Evolutionary conservation across 495 filamentous ascomycete genomes (phyloP), one percentile per base, ranked within the genome.

Genomic region (Penicillium bovifimosum): DNA sequence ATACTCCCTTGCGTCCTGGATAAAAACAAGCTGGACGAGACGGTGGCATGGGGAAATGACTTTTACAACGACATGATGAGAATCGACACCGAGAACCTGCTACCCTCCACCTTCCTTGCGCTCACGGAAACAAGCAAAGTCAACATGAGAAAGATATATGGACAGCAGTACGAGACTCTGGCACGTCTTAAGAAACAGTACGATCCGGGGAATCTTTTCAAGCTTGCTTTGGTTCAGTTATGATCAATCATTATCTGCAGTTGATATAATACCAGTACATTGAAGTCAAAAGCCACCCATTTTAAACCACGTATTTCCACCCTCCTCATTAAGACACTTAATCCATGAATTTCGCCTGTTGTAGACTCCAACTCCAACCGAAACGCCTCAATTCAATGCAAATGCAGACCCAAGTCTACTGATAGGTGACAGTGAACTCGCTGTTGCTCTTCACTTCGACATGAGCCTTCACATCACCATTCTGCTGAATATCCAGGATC

Each of bases 401-500:
- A 41, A 52, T 46, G 36, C 45, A 54, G 18, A 9, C 17, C 4
- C 31, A 14, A 11, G 20, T 32, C 49, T 41, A 60, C 43, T 59
- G 28, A 26, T 71, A 73, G 3, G 53, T 61, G 1, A 76, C 70
- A 24, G 47, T 49, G 18, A 76, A 59, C 33, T 65, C 65, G 32
- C 60, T 68, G 16, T 74, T 66, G 16, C 76, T 72, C 5, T 62
- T 54, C 5, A 74, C 55, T 11, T 68, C 59, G 44, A 74, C 75
- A 52, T 70, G 53, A 4, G 80, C 80, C 53, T 79, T 61, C 5
- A 82, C 63, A 51, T 73, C 51, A 50, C 68, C 59, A 40, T 67
- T 72, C 58, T 82, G 79, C 58, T 75, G 62, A 50, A 83, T 75
- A 42, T 82, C 76, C 47, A 82, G 61, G 27, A 80, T 69, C 16